A percentile compares a stretch with the other conserved stretches of the same genome.
Evolutionary conservation across 2,329 filamentous ascomycete genomes (phyloP).

Genomic region (Aspergillus amoenus): DNA sequence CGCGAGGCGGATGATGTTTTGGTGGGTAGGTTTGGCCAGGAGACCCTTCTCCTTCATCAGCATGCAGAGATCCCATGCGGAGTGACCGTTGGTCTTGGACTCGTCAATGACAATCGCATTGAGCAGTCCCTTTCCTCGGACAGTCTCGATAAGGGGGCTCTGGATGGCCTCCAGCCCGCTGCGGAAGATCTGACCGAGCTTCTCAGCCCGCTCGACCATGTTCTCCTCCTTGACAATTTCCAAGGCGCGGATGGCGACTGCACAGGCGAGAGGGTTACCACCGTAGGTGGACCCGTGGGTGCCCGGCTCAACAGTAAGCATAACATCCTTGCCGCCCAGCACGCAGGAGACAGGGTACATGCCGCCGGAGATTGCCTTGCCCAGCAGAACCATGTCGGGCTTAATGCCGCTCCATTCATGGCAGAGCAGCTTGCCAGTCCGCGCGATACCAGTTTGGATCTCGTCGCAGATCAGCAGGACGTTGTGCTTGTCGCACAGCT

Average conservation of each 20-base stretch:
- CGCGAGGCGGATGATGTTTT: conserved; percentile 98
- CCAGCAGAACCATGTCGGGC: conserved; percentile 89
- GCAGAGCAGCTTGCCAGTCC: conserved; percentile 91
- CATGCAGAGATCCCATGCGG: conserved; percentile 95
- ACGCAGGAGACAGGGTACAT: conserved; percentile 99
- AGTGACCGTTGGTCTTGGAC: conserved; percentile 75
- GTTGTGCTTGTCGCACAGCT: conserved; percentile 91
- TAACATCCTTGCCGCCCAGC: conserved; percentile 81
- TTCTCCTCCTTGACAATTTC: conserved; percentile 92
- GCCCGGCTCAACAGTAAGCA: conserved; percentile 93
- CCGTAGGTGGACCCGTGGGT: conserved; percentile 99
- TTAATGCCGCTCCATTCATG: conserved; percentile 93
- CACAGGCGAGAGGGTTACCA: conserved; percentile 92
- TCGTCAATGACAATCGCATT: conserved; percentile 98
- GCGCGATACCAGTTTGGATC: conserved; percentile 96
- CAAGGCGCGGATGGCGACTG: conserved; percentile 90
- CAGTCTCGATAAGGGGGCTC: conserved; percentile 74
- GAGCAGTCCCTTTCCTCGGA: conserved; percentile 89
- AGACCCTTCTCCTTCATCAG: conserved; percentile 93
- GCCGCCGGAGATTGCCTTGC: conserved; percentile 96
- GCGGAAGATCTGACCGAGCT: conserved; percentile 79
- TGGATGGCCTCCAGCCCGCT: conserved; percentile 72
- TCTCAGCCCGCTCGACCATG: conserved; percentile 78
- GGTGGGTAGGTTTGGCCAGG: conserved; percentile 94
- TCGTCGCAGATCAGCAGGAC: conserved; percentile 96